These are phyloP conservation scores for Sporothrix phasma DNA, from an alignment of 2,329 filamentous ascomycete genomes.

Conservation along the genomic window DNA sequence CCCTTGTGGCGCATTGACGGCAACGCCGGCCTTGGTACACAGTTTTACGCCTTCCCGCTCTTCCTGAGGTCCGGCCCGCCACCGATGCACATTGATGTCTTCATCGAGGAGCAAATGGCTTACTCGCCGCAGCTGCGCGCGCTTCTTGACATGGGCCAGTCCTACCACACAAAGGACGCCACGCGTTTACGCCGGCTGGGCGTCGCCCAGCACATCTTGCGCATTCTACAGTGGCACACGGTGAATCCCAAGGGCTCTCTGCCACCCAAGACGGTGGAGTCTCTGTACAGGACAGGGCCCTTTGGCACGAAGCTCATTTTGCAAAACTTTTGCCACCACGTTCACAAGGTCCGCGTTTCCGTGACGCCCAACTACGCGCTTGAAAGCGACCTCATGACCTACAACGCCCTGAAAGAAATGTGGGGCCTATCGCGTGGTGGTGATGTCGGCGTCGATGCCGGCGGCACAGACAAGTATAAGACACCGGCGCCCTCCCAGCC, in stretches of 20 bases:
- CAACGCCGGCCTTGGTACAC: conserved; percentile 45
- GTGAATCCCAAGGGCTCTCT: conserved; percentile 22
- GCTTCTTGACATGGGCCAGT: conserved; percentile 39
- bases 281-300: conserved; percentile 37
- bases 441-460: background rate
- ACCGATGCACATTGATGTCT: conserved; percentile 49
- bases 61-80: conserved; percentile 34
- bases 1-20: conserved; percentile 51
- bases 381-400: conserved; percentile 41
- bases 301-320: conserved; percentile 51
- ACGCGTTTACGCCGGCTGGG: conserved; percentile 38
- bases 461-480: background rate
- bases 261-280: conserved; percentile 23
- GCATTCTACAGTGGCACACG: conserved; percentile 45
- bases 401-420: conserved; percentile 31
- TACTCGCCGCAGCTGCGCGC: conserved; percentile 31
- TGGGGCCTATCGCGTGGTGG: conserved; percentile 31
- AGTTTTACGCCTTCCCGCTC: conserved; percentile 46
- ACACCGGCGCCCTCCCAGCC: too few relatives aligned
- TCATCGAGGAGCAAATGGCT: conserved; percentile 40
- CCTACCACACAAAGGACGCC: conserved; percentile 47
- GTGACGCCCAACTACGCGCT: conserved; percentile 43
- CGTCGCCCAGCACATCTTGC: conserved; percentile 44
- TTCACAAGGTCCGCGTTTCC: conserved; percentile 36
- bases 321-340: conserved; percentile 38